Base-by-base conservation (phyloP, 169 alveolate genomes). In the Cryptosporidium sp. region DNA sequence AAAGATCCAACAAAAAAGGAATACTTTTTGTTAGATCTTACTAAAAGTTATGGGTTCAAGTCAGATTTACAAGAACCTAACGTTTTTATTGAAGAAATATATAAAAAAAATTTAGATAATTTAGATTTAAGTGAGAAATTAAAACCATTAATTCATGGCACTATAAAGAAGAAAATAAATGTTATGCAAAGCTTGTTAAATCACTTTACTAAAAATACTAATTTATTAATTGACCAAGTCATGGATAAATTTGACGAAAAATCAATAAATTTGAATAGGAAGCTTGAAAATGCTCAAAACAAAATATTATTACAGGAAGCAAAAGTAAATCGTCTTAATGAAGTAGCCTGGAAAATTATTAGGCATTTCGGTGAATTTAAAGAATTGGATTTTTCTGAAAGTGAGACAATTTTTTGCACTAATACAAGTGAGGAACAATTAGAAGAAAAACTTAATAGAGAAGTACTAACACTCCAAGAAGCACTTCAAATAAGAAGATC, bases 401-500 rank as follows among this genome's bases (percentile, higher is more conserved):
- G 33, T 43, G 75, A 80, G 10, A 80, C 80, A 8, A 29, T 50
- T 35, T 9, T 37, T 26, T 5, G 41, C 31, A 21, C 10, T 2
- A 18, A 33, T 73, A 58, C 14, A 16, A 31, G 52, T 16, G 23
- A 35, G 33, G 71, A 14, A 65, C 41, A 26, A 18, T 12, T 9
- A 16, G 35, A 23, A 55, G 35, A n/a, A 26, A 65, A 80, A 41
- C 8, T 9, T 1, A 10, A 58, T 18, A 62, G 45, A 35, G 89
- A 80, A 80, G 37, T 80, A 21, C 68, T 80, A 5, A 80, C 89
- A 43, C 52, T 80, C 9, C 61, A 80, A 62, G 89, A 80, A 50
- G 89, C 89, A 14, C 71, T 80, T 43, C 65, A 80, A 59, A 61
- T 59, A 80, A 80, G 89, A 29, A 80, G 39, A 80, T 80, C 89